These are phyloP conservation scores for Beauveria sp. DNA, from an alignment of 2,329 filamentous ascomycete species.

Conservation along the genomic window DNA sequence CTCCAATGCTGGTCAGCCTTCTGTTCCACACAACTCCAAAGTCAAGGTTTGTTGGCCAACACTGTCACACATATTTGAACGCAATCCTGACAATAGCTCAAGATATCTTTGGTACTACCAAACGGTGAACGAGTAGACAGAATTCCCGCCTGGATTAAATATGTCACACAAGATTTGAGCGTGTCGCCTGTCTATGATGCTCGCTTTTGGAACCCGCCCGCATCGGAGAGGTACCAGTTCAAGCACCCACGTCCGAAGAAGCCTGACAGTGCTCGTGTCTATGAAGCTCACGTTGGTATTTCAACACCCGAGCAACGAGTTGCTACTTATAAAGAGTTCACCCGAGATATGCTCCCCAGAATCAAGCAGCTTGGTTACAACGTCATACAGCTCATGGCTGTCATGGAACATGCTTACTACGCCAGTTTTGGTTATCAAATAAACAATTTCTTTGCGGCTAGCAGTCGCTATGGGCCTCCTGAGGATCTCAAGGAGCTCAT, in stretches of 20 bases:
- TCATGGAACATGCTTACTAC: constrained; percentile 99
- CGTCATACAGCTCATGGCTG: constrained; percentile 94
- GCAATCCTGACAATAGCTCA: neutral
- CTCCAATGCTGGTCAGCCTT: constrained; percentile 62
- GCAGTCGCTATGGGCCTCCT: constrained; percentile 86
- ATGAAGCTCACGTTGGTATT: constrained; percentile 98
- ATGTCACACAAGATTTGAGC: constrained; percentile 85
- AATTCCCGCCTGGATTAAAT: constrained; percentile 92
- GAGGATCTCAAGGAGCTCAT: constrained; percentile 96
- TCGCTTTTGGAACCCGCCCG: constrained; percentile 91
- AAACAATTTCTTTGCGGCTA: constrained; percentile 97
- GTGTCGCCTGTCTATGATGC: constrained; percentile 93
- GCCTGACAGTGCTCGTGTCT: constrained; percentile 80
- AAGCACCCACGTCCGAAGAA: constrained; percentile 77
- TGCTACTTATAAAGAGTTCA: constrained; percentile 96
- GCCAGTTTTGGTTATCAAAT: constrained; percentile 98
- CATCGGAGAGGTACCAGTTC: constrained; percentile 69
- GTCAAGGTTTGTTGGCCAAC: constrained; percentile 62
- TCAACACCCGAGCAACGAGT: constrained; percentile 85
- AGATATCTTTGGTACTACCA: constrained; percentile 80
- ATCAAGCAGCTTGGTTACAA: constrained; percentile 93
- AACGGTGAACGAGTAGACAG: constrained; percentile 77
- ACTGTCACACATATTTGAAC: neutral
- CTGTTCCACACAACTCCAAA: constrained; percentile 89
- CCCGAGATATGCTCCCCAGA: constrained; percentile 79